Evolutionary conservation across 139 green algal species (phyloP).

Genomic region (Nannochloris sp.): DNA sequence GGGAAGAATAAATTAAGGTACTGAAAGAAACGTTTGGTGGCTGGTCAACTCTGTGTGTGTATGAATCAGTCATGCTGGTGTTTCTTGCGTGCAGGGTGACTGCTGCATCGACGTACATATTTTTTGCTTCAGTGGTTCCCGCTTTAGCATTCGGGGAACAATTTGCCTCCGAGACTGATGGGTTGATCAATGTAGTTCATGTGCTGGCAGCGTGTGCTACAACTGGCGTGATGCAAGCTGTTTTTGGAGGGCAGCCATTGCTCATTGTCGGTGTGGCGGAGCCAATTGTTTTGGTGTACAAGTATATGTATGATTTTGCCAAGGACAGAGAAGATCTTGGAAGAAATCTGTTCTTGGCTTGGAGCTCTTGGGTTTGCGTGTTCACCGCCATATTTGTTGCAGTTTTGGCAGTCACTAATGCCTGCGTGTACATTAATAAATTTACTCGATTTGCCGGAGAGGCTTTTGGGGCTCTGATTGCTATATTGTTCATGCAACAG

Average conservation of each 20-base stretch:
- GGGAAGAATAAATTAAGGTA: background rate
- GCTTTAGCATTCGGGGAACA: conserved; percentile 82
- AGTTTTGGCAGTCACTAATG: conserved; percentile 39
- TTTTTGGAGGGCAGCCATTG: conserved; percentile 81
- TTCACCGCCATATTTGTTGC: conserved; percentile 58
- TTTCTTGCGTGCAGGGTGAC: conserved; percentile 43
- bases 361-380: conserved; percentile 58
- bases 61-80: too few species aligned
- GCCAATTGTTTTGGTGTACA: conserved; percentile 76
- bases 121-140: conserved; percentile 69
- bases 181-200: conserved; percentile 24
- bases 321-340: conserved; percentile 15
- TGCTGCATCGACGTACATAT: conserved; percentile 73
- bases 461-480: conserved; percentile 83
- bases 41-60: too few species aligned
- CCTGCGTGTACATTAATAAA: conserved; percentile 36
- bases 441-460: conserved; percentile 82
- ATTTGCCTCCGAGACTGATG: conserved; percentile 29
- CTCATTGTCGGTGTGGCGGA: conserved; percentile 88
- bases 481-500: conserved; percentile 78
- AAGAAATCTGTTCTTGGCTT: conserved; percentile 52
- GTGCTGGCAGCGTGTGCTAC: conserved; percentile 61
- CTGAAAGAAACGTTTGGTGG: background rate
- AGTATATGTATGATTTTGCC: conserved; percentile 62
- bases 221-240: conserved; percentile 50